Evolutionary conservation across 129 eudicot species (phyloP), one percentile per base, ranked within the genome.

Genomic region (Centaurea solstitialis): DNA sequence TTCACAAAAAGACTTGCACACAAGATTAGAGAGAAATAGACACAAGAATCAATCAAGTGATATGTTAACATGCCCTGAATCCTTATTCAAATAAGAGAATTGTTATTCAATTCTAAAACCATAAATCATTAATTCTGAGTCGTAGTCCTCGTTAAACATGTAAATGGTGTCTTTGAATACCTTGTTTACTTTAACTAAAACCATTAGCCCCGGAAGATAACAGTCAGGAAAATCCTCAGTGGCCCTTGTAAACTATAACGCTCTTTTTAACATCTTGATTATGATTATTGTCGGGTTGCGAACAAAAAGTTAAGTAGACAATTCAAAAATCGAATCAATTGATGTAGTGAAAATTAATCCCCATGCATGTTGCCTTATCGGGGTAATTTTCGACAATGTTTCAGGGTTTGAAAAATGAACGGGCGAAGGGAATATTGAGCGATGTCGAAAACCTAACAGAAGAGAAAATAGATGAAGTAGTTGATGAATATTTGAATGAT

Each of bases 401-500:
- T 72, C 88, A 90, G 91, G 30, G 41, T 50, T 35, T 88, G 45
- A 70, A 53, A 9, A 86, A 70, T 68, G 90, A 89, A 73, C 59
- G 88, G 88, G 85, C 85, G 23, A 79, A 43, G 50, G 82, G 81
- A 17, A 74, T 82, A 18, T 26, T 86, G 5, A 72, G 61, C 59
- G 90, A 89, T 73, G 82, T 21, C 8, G 83, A 86, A 7, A 77
- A 71, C 50, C 82, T 92, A 37, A 84, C 89, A 70, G 89, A 87
- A 82, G 94, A 84, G 62, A 89, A 53, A 59, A 64, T 89, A 4
- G 92, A 87, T 73, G 83, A 87, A 57, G 80, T 92, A 7, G 33
- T 89, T 69, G 43, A 79, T 12, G 81, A 23, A 65, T 89, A 76
- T 69, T 67, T 87, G 7, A 80, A 77, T 17, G 89, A 92, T 83